Evolutionary conservation across 2,329 filamentous ascomycete species (phyloP).

Genomic region (Zopfia rhizophila): DNA sequence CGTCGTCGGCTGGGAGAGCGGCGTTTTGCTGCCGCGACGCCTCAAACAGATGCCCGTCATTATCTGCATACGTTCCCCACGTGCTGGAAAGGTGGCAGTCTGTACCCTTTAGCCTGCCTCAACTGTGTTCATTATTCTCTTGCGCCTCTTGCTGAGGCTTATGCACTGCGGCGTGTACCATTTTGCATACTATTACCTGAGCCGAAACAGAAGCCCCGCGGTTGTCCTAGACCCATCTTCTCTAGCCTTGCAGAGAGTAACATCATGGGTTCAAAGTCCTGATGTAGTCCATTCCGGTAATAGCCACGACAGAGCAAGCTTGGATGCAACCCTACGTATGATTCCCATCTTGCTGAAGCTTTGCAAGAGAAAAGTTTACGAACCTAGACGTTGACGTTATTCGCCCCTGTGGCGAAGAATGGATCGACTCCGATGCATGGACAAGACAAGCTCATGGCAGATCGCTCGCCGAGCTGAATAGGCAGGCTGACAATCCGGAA

Average conservation of each 20-base stretch:
- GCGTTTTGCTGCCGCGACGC: slow-evolving; percentile 14
- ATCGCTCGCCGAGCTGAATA: slow-evolving; percentile 21
- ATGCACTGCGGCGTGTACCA: slow-evolving; percentile 1
- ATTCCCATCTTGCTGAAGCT: slow-evolving; percentile 3
- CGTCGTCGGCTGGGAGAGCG: slow-evolving; percentile 9
- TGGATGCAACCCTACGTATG: slow-evolving; percentile 18
- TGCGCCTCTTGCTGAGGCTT: slow-evolving; percentile 1
- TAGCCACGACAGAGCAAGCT: slow-evolving; percentile 4
- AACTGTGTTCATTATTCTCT: not conserved
- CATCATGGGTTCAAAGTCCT: too few relatives aligned
- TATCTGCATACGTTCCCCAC: slow-evolving; percentile 15
- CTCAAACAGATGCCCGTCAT: slow-evolving; percentile 24
- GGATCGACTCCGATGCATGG: slow-evolving; percentile 23
- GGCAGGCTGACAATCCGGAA: slow-evolving; percentile 12
- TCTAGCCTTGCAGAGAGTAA: slow-evolving; percentile 13
- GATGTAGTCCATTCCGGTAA: too few relatives aligned
- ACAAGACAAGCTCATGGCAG: slow-evolving; percentile 21
- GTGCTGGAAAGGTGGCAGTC: not conserved
- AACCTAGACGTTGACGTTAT: not conserved
- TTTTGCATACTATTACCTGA: not conserved
- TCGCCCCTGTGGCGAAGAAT: slow-evolving; percentile 22
- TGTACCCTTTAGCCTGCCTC: not conserved
- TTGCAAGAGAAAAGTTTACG: slow-evolving; percentile 3
- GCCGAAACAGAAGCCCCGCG: not conserved
- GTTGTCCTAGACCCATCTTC: slow-evolving; percentile 2